Conservation (phyloP, 805 yeast species). For the Trichomonascus vanleenenianus region DNA sequence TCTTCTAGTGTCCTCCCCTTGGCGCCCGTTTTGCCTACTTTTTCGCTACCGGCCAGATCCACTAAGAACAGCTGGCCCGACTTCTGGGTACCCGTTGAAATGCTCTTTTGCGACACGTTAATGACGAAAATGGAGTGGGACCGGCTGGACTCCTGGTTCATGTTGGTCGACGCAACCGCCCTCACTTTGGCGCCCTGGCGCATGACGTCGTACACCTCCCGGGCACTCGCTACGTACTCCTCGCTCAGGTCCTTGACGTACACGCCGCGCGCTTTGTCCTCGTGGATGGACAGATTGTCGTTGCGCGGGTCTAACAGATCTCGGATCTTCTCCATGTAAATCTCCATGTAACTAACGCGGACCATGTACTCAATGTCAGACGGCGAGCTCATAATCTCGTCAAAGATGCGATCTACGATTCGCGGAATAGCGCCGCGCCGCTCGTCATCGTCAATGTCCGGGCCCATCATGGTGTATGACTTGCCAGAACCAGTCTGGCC, state of each 20-base stretch:
- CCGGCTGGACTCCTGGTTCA: constrained; percentile 69
- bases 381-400: constrained; percentile 41
- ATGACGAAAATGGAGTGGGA: constrained; percentile 76
- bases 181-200: constrained; percentile 51
- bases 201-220: constrained; percentile 52
- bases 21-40: constrained; percentile 69
- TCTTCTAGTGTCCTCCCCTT: constrained; percentile 69
- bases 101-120: constrained; percentile 52
- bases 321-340: constrained; percentile 66
- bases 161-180: constrained; percentile 52
- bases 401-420: constrained; percentile 57
- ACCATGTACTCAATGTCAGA: constrained; percentile 54
- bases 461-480: constrained; percentile 70
- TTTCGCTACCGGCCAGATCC: constrained; percentile 86
- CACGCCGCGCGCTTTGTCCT: constrained; percentile 56
- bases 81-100: constrained; percentile 40
- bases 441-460: constrained; percentile 30
- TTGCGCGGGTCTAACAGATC: constrained; percentile 52
- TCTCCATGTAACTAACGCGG: constrained; percentile 68
- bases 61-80: constrained; percentile 63
- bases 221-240: constrained; percentile 48
- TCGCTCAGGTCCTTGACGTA: constrained; percentile 65
- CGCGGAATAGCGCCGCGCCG: constrained; percentile 65
- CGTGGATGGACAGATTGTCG: constrained; percentile 47
- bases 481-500: constrained; percentile 80